Evolutionary conservation across 345 rosid genomes (phyloP).

Genomic region (Citropsis articulata): DNA sequence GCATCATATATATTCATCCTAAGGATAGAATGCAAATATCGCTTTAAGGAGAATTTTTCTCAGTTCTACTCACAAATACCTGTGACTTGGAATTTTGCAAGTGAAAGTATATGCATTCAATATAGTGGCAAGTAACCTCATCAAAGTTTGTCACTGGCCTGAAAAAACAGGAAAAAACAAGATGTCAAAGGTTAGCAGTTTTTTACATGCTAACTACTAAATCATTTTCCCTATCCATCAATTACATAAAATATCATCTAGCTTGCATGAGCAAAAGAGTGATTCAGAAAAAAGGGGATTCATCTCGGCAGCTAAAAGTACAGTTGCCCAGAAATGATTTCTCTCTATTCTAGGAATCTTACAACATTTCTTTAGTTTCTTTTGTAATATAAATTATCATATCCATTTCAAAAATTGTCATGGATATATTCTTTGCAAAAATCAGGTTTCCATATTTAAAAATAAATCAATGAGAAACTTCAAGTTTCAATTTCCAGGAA

Average conservation of each 20-base stretch:
- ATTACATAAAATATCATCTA: neutral
- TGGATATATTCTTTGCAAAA: neutral
- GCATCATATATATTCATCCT: neutral
- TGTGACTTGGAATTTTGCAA: slow-evolving; percentile 54
- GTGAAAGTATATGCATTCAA: slow-evolving; percentile 75
- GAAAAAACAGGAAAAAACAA: slow-evolving; percentile 22
- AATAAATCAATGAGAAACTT: neutral
- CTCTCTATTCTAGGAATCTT: too few relatives aligned
- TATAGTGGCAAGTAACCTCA: slow-evolving; percentile 83
- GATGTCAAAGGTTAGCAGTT: neutral
- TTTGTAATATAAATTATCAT: too few relatives aligned
- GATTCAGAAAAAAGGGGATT: neutral
- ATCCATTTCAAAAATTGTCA: neutral
- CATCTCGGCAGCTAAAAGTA: neutral
- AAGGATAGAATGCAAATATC: neutral
- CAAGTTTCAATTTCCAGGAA: neutral
- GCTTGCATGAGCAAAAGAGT: neutral
- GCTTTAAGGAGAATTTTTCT: neutral
- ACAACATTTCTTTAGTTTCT: too few relatives aligned
- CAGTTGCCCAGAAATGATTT: neutral
- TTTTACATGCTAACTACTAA: neutral
- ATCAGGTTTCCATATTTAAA: neutral
- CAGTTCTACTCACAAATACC: slow-evolving; percentile 34
- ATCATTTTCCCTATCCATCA: neutral
- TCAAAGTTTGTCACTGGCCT: slow-evolving; percentile 77